These are phyloP conservation scores for Beta macrorhiza DNA, from an alignment of 179 eudicot genomes.

Conservation along the genomic window DNA sequence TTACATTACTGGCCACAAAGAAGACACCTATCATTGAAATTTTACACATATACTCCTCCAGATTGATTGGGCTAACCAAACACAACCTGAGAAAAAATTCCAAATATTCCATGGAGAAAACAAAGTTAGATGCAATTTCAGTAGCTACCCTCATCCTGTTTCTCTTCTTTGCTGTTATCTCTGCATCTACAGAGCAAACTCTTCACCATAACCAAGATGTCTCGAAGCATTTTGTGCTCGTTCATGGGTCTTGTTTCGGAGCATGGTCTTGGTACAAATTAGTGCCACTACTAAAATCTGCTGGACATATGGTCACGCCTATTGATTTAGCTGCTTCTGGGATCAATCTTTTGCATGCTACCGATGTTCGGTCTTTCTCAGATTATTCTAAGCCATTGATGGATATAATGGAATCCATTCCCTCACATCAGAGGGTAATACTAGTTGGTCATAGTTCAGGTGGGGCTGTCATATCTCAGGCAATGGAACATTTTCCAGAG, in stretches of 20 bases:
- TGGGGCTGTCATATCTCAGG: constrained; percentile 22
- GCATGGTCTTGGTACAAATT: constrained; percentile 40
- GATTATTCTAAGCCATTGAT: constrained; percentile 31
- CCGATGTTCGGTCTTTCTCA: constrained; percentile 17
- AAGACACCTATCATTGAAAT: not conserved
- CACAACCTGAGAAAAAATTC: not conserved
- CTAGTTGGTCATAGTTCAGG: constrained; percentile 38
- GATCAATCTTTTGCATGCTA: constrained; percentile 10
- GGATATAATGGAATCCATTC: constrained; percentile 25
- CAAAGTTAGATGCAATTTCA: not conserved
- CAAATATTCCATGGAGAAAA: not conserved
- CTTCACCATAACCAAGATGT: not conserved
- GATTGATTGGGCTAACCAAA: not conserved
- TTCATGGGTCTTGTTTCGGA: constrained; percentile 36
- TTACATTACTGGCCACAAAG: constrained; percentile 2
- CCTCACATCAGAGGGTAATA: constrained; percentile 19
- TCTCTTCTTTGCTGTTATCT: constrained; percentile 4
- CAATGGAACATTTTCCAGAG: constrained; percentile 30
- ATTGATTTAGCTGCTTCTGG: constrained; percentile 36
- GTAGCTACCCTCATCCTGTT: not conserved
- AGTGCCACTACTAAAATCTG: constrained; percentile 23
- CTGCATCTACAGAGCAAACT: not conserved
- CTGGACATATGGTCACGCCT: constrained; percentile 23
- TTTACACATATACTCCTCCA: not conserved
- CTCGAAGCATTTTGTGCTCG: constrained; percentile 23